Evolutionary conservation across 2,329 filamentous ascomycete species (phyloP), one percentile per base, ranked within the genome.

Genomic region (Monascus ruber): DNA sequence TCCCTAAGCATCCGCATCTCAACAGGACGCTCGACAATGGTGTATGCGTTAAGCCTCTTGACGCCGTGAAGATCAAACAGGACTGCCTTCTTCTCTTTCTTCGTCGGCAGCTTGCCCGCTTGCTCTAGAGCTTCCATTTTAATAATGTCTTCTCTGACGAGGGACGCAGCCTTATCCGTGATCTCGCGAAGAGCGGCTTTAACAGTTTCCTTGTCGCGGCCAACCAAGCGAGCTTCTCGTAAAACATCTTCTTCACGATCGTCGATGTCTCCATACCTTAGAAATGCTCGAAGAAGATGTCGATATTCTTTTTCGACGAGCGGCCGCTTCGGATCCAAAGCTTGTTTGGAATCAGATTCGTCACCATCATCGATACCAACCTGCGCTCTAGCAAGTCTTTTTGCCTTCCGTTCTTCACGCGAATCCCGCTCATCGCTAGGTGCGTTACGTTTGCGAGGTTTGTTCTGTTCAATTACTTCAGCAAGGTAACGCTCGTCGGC

Each of bases 61-160:
- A 95, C 82, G 40, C 88, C 86, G 34, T 83, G 81, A 63, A 88
- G 94, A 58, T 96, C 88, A 53, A 98, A 95, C 34, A 98, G 70
- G 11, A 98, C 85, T 1, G 91, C 91, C 64, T 98, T 98, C 63
- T 86, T 86, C 58, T 98, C 91, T 62, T 98, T 98, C 69, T 96
- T 95, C 0, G 89, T 94, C 39, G 93, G 65, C 2, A 79, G 74
- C 58, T 91, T 93, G 55, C 85, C 85, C 46, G 83, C 70, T 24
- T 71, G 78, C 60, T 91, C 85, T 51, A 80, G 60, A 9, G 73
- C 73, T 42, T 74, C 72, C 39, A 81, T 66, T 42, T 76, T 70
- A 27, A 72, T 70, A 35, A 73, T 67, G 45, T 94, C 86, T 54
- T 87, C 85, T 45, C 83, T 79, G 28, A 87, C 76, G 11, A 93